Evolutionary conservation across 1,284 basidiomycete genomes (phyloP), one percentile per base, ranked within the genome.

Genomic region (Jaminaea rosea): DNA sequence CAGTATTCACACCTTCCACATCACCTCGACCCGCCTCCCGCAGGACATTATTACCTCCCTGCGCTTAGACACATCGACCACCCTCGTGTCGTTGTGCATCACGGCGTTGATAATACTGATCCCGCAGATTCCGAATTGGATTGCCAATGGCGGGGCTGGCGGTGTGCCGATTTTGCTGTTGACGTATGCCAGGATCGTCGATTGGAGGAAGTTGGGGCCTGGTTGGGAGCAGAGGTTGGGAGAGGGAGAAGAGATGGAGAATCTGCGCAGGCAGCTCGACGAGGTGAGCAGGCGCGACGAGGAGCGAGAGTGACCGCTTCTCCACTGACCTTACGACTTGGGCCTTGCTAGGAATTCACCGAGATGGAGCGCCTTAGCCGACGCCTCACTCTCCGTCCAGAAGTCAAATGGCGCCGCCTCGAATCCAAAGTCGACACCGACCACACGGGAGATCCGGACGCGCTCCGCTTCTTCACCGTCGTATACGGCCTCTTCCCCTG

Each of bases 401-500:
- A 50, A 3, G 31, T 69, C 26, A 51, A 60, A 2, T 69, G 67
- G 67, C 52, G 54, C 32, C 45, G 65, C 21, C 55, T 69, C 27
- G 65, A 61, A 37, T 59, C 63, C 26, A 52, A 32, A 1, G 66
- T 63, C 21, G 65, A 67, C 31, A 63, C 63, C 3, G 56, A 55
- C 34, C 49, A 54, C 34, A 53, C 64, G 13, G 49, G 47, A 21
- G 53, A 56, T 6, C 72, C 73, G 19, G 62, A 73, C 36, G 65
- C 73, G 1, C 49, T 59, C 15, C 51, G 58, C 23, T 65, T 76
- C 32, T 91, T 89, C 76, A 84, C 85, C 6, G 79, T 82, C 50
- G 77, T 92, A 59, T 92, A 90, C 75, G 91, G 88, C 63, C 80
- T 92, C 49, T 92, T 86, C 74, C 88, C 88, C 1, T 85, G 83